Percentiles rank a stretch among this genome's conserved stretches.
phyloP scores from a whole-genome alignment of 768 basidiomycete genomes.

The Collybiopsis luxurians region DNA sequence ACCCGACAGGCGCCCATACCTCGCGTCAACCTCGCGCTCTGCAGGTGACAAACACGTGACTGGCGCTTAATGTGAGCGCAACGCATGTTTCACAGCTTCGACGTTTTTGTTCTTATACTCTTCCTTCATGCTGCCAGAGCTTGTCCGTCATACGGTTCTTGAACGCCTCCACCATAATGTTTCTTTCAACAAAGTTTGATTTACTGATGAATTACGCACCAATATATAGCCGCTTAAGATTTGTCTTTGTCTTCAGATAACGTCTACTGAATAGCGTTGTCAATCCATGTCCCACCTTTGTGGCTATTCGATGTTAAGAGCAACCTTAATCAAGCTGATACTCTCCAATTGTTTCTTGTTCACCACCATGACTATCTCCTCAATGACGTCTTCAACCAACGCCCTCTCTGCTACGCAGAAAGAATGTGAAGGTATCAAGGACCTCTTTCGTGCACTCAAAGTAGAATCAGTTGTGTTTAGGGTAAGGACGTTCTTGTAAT shows the following conservation, averaged over 20 bases:
- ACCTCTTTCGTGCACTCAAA: neutral
- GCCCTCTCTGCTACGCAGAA: neutral
- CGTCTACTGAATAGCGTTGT: neutral
- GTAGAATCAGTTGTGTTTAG: neutral
- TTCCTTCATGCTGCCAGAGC: no score
- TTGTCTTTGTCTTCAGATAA: slow-evolving; percentile 1
- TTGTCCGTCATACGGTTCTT: no score
- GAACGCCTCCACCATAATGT: no score
- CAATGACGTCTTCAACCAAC: neutral
- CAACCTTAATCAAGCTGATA: neutral
- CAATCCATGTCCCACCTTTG: neutral
- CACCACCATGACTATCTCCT: neutral
- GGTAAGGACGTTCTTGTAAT: neutral
- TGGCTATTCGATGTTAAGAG: slow-evolving; percentile 2
- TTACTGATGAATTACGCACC: no score
- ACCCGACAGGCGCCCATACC: no score
- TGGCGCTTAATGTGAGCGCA: no score
- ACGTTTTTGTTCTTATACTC: no score
- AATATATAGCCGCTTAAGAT: neutral
- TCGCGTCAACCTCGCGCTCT: no score
- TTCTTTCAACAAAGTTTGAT: neutral
- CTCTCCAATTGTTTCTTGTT: neutral
- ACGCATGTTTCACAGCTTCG: no score
- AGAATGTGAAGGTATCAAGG: neutral
- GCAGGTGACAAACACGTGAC: no score